These are phyloP conservation scores for Oemleria cerasiformis DNA, from an alignment of 306 rosid species.

Conservation along the genomic window DNA sequence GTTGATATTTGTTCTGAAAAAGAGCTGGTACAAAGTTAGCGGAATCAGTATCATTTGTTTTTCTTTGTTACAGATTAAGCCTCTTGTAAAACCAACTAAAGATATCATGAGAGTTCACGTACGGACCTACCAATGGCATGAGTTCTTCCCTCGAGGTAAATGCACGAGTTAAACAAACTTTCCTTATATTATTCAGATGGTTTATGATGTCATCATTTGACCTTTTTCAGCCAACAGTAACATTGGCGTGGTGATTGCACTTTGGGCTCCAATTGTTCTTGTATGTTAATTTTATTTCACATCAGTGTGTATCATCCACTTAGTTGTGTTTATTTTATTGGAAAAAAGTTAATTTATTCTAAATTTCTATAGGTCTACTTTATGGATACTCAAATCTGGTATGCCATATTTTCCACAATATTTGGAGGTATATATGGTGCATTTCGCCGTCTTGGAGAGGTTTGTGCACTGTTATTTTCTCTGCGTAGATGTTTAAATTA, in stretches of 20 bases:
- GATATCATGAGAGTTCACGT: constrained; percentile 59
- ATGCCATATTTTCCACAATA: constrained; percentile 88
- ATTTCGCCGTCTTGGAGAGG: constrained; percentile 96
- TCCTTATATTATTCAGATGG: not conserved
- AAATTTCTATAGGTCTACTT: constrained; percentile 72
- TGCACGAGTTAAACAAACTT: constrained; percentile 13
- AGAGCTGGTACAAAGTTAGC: constrained; percentile 1
- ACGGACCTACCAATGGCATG: constrained; percentile 66
- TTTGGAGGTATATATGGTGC: constrained; percentile 97
- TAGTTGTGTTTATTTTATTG: constrained; percentile 13
- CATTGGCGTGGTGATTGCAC: constrained; percentile 81
- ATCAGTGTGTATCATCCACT: constrained; percentile 18
- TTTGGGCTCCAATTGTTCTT: constrained; percentile 92
- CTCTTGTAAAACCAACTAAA: constrained; percentile 85
- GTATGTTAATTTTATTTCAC: constrained; percentile 47
- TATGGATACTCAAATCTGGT: constrained; percentile 99
- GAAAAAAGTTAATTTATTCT: not conserved
- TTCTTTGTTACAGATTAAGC: constrained; percentile 70
- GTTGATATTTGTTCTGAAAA: not conserved
- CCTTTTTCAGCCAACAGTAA: constrained; percentile 71
- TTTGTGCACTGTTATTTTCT: constrained; percentile 38
- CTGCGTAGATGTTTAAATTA: not conserved
- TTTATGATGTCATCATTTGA: constrained; percentile 26
- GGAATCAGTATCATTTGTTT: constrained; percentile 16
- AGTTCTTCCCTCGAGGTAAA: constrained; percentile 91